Conservation (phyloP, 73 alveolate genomes). For the Blepharisma japonicum region DNA sequence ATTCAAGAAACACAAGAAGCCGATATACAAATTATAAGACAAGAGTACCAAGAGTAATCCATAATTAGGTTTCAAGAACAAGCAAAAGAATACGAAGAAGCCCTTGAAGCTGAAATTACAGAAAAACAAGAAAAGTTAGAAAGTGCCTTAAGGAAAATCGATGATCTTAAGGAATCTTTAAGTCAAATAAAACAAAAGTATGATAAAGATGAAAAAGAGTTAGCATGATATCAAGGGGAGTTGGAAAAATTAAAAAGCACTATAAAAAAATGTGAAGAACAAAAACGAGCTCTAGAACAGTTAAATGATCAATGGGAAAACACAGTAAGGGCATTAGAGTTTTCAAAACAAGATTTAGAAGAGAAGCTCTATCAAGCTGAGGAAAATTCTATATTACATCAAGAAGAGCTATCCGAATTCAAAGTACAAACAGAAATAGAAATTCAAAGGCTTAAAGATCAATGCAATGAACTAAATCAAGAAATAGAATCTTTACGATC, state of each 20-base stretch:
- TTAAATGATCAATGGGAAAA: constrained; percentile 30
- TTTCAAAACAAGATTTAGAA: constrained; percentile 20
- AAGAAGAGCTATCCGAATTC: constrained; percentile 27
- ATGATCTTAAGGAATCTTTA: background rate
- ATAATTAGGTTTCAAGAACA: background rate
- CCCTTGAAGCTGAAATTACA: constrained; percentile 6
- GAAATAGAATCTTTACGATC: background rate
- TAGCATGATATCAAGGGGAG: background rate
- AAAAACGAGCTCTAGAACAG: constrained; percentile 24
- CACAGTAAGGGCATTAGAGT: constrained; percentile 6
- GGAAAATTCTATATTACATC: constrained; percentile 26
- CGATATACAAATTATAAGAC: background rate
- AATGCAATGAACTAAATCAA: background rate
- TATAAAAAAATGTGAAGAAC: constrained; percentile 11
- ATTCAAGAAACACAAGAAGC: too few species aligned
- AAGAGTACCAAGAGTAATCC: constrained; percentile 13
- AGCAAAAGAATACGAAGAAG: constrained; percentile 25
- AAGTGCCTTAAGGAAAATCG: background rate
- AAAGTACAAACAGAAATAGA: background rate
- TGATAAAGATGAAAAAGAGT: background rate
- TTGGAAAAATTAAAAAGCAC: background rate
- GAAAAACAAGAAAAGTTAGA: background rate
- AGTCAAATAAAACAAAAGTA: background rate
- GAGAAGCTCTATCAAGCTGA: constrained; percentile 30
- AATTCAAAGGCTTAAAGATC: constrained; percentile 20